A percentile compares a stretch with the other conserved stretches of the same genome.
Conservation (phyloP, 1,139 yeast genomes). For the Sporopachydermia cereana region DNA sequence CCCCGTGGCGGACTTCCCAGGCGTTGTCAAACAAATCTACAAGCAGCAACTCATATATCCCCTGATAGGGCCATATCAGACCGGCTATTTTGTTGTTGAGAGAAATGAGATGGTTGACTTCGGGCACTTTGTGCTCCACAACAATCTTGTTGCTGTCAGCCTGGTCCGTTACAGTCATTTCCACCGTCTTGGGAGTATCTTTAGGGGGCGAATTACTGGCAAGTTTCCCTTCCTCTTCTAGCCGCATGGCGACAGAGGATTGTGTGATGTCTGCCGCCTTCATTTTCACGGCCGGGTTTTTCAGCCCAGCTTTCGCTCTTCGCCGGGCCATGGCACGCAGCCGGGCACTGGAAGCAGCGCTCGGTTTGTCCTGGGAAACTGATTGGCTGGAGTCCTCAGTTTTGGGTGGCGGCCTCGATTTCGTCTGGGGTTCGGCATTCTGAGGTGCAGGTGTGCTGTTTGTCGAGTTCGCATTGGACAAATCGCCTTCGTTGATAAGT, state of each 20-base stretch:
- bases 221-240: constrained; percentile 4
- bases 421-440: not conserved
- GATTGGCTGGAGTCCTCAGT: not conserved
- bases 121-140: constrained; percentile 64
- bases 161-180: constrained; percentile 62
- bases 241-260: constrained; percentile 51
- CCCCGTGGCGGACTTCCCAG: constrained; percentile 97
- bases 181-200: constrained; percentile 13
- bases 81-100: constrained; percentile 71
- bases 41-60: constrained; percentile 79
- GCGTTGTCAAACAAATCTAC: constrained; percentile 72
- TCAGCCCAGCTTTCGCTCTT: constrained; percentile 75
- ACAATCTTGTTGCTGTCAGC: constrained; percentile 74
- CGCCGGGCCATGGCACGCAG: constrained; percentile 90
- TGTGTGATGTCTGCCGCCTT: constrained; percentile 68
- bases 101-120: constrained; percentile 58
- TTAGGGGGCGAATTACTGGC: not conserved
- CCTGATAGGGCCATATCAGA: constrained; percentile 90
- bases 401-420: not conserved
- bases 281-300: constrained; percentile 38
- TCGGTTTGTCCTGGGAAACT: not conserved
- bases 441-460: not conserved
- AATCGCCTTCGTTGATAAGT: constrained; percentile 4
- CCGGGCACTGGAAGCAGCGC: constrained; percentile 46
- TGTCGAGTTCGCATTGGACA: not conserved